A percentile compares a stretch with the other conserved stretches of the same genome.
phyloP scores from a whole-genome alignment of 805 yeast genomes.

The Suhomyces sp. region DNA sequence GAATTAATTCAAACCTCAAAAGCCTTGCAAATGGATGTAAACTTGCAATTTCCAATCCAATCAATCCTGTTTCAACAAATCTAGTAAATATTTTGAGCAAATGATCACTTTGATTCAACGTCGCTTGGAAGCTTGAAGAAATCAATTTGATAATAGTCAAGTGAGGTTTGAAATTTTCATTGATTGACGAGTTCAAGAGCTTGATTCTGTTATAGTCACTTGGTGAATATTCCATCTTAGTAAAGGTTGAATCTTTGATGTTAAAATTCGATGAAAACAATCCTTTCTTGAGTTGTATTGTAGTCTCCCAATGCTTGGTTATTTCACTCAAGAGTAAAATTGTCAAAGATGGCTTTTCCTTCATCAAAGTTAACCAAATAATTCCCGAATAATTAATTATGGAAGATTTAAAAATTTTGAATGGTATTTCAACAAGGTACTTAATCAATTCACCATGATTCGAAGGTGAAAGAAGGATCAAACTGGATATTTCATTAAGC shows the following conservation, averaged over 20 bases:
- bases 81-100: constrained; percentile 67
- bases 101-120: constrained; percentile 68
- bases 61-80: constrained; percentile 56
- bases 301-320: constrained; percentile 63
- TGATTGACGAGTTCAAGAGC: constrained; percentile 39
- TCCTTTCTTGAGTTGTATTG: constrained; percentile 61
- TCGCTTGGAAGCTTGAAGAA: constrained; percentile 76
- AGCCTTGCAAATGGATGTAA: constrained; percentile 79
- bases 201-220: constrained; percentile 61
- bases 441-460: constrained; percentile 49
- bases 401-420: constrained; percentile 57
- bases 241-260: constrained; percentile 55
- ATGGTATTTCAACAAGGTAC: constrained; percentile 67
- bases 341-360: constrained; percentile 60
- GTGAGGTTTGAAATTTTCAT: constrained; percentile 59
- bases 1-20: constrained; percentile 69
- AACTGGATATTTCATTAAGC: constrained; percentile 46
- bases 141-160: constrained; percentile 64
- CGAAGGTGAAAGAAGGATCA: constrained; percentile 29
- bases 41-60: constrained; percentile 56
- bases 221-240: constrained; percentile 87
- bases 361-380: constrained; percentile 79
- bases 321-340: constrained; percentile 67
- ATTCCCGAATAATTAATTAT: constrained; percentile 64
- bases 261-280: constrained; percentile 61